Conservation (phyloP, 2,329 filamentous ascomycete species). For the Nemania bipapillata region DNA sequence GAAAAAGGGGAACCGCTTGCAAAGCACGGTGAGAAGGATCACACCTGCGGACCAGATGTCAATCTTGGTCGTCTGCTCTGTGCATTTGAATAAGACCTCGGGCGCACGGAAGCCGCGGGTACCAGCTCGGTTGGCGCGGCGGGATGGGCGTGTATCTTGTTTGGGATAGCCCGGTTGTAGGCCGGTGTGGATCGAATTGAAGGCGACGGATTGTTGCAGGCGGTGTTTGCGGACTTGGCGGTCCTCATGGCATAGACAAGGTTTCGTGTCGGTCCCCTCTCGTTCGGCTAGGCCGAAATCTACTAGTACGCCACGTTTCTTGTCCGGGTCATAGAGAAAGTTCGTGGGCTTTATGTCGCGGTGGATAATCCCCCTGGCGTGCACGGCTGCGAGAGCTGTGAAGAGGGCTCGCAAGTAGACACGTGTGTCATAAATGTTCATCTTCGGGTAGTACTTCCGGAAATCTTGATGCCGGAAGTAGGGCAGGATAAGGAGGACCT, state of each 20-base stretch:
- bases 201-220: slow-evolving; percentile 65
- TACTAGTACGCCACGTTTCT: slow-evolving; percentile 88
- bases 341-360: slow-evolving; percentile 98
- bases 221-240: slow-evolving; percentile 69
- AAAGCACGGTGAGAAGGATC: slow-evolving; percentile 94
- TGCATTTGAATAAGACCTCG: slow-evolving; percentile 97
- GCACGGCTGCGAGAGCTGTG: slow-evolving; percentile 83
- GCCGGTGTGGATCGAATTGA: slow-evolving; percentile 62
- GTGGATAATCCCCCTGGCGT: slow-evolving; percentile 86
- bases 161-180: slow-evolving; percentile 81
- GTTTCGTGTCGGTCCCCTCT: slow-evolving; percentile 78
- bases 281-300: slow-evolving; percentile 97
- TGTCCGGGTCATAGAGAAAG: slow-evolving; percentile 87
- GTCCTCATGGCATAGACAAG: slow-evolving; percentile 81
- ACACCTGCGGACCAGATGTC: slow-evolving; percentile 98
- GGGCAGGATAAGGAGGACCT: slow-evolving; percentile 92
- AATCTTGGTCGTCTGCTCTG: slow-evolving; percentile 90
- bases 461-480: slow-evolving; percentile 98
- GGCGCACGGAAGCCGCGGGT: slow-evolving; percentile 96
- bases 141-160: slow-evolving; percentile 85
- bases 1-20: slow-evolving; percentile 95
- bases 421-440: slow-evolving; percentile 85
- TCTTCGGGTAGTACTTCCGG: slow-evolving; percentile 89
- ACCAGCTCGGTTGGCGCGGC: slow-evolving; percentile 91
- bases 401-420: slow-evolving; percentile 92